phyloP scores from a whole-genome alignment of 192 early-diverging fungal genomes.

The Mortierella antarctica region DNA sequence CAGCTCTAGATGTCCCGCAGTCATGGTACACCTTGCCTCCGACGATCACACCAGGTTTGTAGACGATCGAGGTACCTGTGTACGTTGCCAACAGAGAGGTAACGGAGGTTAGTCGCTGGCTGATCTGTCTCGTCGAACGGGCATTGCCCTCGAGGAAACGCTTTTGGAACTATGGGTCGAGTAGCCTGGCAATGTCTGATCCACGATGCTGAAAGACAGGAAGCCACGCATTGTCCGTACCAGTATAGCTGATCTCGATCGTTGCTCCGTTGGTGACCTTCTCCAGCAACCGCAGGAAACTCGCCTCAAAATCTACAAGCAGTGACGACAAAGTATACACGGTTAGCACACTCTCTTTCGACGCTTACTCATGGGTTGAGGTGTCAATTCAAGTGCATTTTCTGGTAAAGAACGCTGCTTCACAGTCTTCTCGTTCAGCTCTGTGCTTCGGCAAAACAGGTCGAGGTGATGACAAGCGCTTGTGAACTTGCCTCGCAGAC shows the following conservation, averaged over 20 bases:
- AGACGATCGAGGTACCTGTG: constrained; percentile 81
- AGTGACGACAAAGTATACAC: no score
- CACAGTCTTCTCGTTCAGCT: no score
- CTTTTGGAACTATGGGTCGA: no score
- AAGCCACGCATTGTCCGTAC: constrained; percentile 37
- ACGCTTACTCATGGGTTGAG: no score
- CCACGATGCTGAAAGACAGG: neutral
- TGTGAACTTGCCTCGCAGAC: constrained; percentile 73
- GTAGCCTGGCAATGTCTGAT: no score
- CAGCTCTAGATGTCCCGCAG: constrained; percentile 84
- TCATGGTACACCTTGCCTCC: constrained; percentile 91
- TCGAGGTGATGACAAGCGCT: neutral
- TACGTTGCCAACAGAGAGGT: neutral
- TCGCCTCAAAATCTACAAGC: constrained; percentile 88
- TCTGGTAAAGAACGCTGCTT: no score
- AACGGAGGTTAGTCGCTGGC: no score
- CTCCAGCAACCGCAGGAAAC: constrained; percentile 91
- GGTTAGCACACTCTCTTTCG: no score
- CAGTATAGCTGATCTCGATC: constrained; percentile 95
- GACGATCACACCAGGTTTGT: constrained; percentile 89
- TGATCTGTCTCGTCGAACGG: neutral
- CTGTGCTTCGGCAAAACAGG: no score
- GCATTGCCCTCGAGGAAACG: no score
- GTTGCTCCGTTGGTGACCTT: constrained; percentile 92
- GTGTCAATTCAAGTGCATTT: no score